Percentiles rank a stretch among this genome's conserved stretches.
Conservation (phyloP, 1,284 basidiomycete species). For the Athelia psychrophila region DNA sequence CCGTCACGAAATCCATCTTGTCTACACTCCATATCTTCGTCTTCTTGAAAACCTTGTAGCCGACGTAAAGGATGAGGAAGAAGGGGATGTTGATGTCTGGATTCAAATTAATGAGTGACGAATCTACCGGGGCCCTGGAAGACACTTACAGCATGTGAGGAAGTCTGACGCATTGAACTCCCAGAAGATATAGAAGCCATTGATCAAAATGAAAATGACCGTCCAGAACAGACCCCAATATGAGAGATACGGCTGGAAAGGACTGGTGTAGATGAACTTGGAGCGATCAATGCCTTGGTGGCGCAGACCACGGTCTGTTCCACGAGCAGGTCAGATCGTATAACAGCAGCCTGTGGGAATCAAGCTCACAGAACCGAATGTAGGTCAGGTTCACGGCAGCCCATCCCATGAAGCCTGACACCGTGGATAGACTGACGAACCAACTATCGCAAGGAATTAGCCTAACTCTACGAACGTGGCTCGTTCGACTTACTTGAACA, state of each 20-base stretch:
- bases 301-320: conserved; percentile 47
- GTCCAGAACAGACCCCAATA: conserved; percentile 57
- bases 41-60: conserved; percentile 57
- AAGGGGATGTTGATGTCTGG: conserved; percentile 51
- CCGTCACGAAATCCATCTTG: conserved; percentile 68
- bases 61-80: conserved; percentile 55
- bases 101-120: not conserved
- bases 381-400: conserved; percentile 71
- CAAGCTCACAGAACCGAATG: conserved; percentile 59
- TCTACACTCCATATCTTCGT: conserved; percentile 65
- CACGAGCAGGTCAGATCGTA: not conserved
- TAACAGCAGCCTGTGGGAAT: conserved; percentile 12
- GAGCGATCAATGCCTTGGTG: conserved; percentile 65
- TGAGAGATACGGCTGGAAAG: conserved; percentile 55
- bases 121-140: conserved; percentile 19
- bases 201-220: conserved; percentile 56
- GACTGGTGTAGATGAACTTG: conserved; percentile 53
- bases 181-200: conserved; percentile 64
- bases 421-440: conserved; percentile 42
- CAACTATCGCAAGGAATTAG: conserved; percentile 13
- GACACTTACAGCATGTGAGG: conserved; percentile 56
- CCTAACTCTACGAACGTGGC: too few species aligned
- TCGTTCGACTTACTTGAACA: conserved; percentile 15
- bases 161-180: conserved; percentile 58
- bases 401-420: conserved; percentile 59